Percentiles rank a stretch among this genome's conserved stretches.
phyloP scores from a whole-genome alignment of 139 green algal species.

The Protoeuglena noctilucae region DNA sequence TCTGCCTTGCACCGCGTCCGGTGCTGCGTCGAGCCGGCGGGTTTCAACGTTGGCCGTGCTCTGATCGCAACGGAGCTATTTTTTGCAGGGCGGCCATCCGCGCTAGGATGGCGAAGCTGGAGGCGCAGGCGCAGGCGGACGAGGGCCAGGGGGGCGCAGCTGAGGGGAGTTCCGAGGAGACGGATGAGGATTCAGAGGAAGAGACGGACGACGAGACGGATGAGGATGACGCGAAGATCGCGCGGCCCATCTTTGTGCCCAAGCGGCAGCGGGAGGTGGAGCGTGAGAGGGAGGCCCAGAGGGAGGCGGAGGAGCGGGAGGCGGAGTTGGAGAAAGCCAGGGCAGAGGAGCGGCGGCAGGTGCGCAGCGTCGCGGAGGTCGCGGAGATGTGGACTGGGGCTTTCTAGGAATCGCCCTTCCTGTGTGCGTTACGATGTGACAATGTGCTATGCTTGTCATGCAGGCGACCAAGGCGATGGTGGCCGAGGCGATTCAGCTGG shows the following conservation, averaged over 20 bases:
- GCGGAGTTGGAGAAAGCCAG: conserved; percentile 22
- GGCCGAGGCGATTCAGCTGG: conserved; percentile 14
- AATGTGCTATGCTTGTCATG: too few species aligned
- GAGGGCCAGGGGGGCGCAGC: background rate
- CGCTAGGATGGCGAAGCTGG: too few species aligned
- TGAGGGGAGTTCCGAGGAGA: background rate
- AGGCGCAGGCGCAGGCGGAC: background rate
- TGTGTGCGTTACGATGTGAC: too few species aligned
- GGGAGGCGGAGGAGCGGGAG: conserved; percentile 33
- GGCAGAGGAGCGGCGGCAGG: conserved; percentile 18
- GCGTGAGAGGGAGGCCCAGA: conserved; percentile 29
- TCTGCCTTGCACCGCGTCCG: too few species aligned
- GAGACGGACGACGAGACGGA: conserved; percentile 51
- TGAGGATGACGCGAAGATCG: conserved; percentile 44
- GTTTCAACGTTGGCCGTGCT: too few species aligned
- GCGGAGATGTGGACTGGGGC: too few species aligned
- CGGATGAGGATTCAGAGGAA: conserved; percentile 15
- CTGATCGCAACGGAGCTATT: too few species aligned
- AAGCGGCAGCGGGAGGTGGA: conserved; percentile 49
- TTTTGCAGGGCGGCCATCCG: too few species aligned
- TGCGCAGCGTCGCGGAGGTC: conserved; percentile 24
- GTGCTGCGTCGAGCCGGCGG: too few species aligned
- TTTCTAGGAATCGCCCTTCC: too few species aligned
- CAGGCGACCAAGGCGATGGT: conserved; percentile 29
- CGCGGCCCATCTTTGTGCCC: conserved; percentile 75